A percentile compares a stretch with the other conserved stretches of the same genome.
These are phyloP conservation scores for Cystobasidium ongulense DNA, from an alignment of 768 basidiomycete species.

Conservation along the genomic window DNA sequence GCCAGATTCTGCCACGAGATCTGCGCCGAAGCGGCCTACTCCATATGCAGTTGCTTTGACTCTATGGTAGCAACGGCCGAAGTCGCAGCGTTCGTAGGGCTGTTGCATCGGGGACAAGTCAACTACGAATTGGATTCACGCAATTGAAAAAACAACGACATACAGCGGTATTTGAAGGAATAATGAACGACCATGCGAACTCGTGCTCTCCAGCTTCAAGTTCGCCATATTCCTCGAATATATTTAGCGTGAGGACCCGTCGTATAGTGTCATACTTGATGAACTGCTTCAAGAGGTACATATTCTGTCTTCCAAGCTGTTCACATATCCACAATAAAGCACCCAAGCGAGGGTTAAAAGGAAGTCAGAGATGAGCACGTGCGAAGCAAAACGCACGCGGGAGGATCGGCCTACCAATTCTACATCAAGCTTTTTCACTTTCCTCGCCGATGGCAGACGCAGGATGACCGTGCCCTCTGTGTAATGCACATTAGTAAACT, in stretches of 20 bases:
- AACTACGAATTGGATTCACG: not conserved
- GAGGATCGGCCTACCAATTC: slow-evolving; percentile 8
- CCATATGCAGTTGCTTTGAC: slow-evolving; percentile 20
- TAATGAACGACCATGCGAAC: slow-evolving; percentile 25
- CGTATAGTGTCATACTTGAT: slow-evolving; percentile 19
- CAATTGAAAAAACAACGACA: not conserved
- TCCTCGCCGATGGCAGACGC: not conserved
- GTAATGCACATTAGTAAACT: not conserved
- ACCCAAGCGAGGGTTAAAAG: not conserved
- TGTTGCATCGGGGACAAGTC: not conserved
- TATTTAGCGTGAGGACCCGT: slow-evolving; percentile 6
- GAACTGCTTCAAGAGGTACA: slow-evolving; percentile 24
- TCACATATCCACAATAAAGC: not conserved
- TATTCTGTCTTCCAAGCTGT: slow-evolving; percentile 28
- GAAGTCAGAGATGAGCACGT: not conserved
- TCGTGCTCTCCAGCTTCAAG: slow-evolving; percentile 21
- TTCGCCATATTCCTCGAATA: slow-evolving; percentile 17
- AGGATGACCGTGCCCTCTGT: slow-evolving; percentile 20
- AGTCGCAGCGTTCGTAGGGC: slow-evolving; percentile 28
- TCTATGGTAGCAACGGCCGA: slow-evolving; percentile 20
- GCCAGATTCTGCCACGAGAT: slow-evolving; percentile 20
- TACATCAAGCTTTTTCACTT: slow-evolving; percentile 31
- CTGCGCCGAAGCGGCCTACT: slow-evolving; percentile 10
- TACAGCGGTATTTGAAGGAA: slow-evolving; percentile 28
- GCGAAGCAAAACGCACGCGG: not conserved